These are phyloP conservation scores for Aspergillus sergii DNA, from an alignment of 2,329 filamentous ascomycete genomes.

Conservation along the genomic window DNA sequence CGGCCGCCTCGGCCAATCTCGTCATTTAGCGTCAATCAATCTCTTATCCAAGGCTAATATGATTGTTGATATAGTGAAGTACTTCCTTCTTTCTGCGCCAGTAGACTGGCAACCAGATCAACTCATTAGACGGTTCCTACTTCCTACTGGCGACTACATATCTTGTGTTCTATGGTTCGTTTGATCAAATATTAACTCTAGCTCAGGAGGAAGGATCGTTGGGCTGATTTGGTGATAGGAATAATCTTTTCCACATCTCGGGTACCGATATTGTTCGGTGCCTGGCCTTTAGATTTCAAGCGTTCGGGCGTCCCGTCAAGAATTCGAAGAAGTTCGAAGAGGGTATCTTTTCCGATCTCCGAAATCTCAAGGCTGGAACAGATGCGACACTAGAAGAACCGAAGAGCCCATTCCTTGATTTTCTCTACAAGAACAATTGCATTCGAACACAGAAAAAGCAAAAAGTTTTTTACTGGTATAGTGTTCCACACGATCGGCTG, in stretches of 20 bases:
- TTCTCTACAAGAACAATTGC: conserved; percentile 99
- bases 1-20: not conserved
- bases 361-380: conserved; percentile 96
- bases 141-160: conserved; percentile 97
- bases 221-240: conserved; percentile 57
- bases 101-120: conserved; percentile 97
- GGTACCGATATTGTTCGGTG: conserved; percentile 98
- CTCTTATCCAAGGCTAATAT: conserved; percentile 4
- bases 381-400: conserved; percentile 98
- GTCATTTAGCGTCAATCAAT: not conserved
- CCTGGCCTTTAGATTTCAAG: conserved; percentile 96
- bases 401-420: conserved; percentile 97
- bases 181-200: conserved; percentile 5
- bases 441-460: conserved; percentile 99
- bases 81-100: conserved; percentile 97
- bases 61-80: conserved; percentile 72
- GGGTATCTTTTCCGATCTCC: conserved; percentile 97
- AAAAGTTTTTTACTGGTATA: conserved; percentile 99
- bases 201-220: conserved; percentile 13
- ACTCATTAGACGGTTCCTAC: conserved; percentile 91
- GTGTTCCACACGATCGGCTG: conserved; percentile 93
- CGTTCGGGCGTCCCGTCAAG: conserved; percentile 96
- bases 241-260: conserved; percentile 98
- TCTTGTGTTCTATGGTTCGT: conserved; percentile 90
- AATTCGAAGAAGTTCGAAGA: conserved; percentile 99